These are phyloP conservation scores for Fusarium domesticum DNA, from an alignment of 2,329 filamentous ascomycete genomes.

Conservation along the genomic window DNA sequence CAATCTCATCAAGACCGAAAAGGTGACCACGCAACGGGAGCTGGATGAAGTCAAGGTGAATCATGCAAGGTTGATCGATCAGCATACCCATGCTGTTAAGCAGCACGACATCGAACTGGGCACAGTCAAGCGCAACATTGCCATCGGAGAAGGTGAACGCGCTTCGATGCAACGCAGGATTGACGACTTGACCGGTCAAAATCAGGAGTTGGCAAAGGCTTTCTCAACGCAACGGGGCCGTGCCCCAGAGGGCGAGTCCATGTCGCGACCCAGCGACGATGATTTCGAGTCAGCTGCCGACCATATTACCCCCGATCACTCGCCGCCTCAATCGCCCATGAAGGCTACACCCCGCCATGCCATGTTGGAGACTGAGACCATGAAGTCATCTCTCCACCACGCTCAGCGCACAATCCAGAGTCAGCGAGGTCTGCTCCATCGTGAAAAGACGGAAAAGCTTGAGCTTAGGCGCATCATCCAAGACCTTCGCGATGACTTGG, in stretches of 20 bases:
- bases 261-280: conserved; percentile 58
- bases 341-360: conserved; percentile 90
- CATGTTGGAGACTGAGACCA: conserved; percentile 89
- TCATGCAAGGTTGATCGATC: conserved; percentile 76
- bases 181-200: conserved; percentile 83
- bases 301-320: conserved; percentile 78
- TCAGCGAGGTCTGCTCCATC: conserved; percentile 88
- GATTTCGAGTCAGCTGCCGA: conserved; percentile 64
- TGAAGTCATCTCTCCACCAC: conserved; percentile 91
- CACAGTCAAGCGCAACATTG: conserved; percentile 75
- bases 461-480: conserved; percentile 94
- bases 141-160: conserved; percentile 74
- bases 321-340: conserved; percentile 83
- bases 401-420: conserved; percentile 96
- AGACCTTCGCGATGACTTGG: conserved; percentile 89
- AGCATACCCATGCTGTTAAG: conserved; percentile 73
- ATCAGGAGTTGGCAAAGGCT: conserved; percentile 84
- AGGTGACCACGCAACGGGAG: conserved; percentile 75
- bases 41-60: conserved; percentile 83
- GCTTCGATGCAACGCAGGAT: conserved; percentile 77
- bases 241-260: conserved; percentile 60
- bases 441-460: conserved; percentile 97
- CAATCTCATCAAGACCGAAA: conserved; percentile 68
- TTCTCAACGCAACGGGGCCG: conserved; percentile 71
- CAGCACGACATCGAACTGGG: conserved; percentile 87